Base-by-base conservation (phyloP, 306 rosid species). In the Castanospermum australe region DNA sequence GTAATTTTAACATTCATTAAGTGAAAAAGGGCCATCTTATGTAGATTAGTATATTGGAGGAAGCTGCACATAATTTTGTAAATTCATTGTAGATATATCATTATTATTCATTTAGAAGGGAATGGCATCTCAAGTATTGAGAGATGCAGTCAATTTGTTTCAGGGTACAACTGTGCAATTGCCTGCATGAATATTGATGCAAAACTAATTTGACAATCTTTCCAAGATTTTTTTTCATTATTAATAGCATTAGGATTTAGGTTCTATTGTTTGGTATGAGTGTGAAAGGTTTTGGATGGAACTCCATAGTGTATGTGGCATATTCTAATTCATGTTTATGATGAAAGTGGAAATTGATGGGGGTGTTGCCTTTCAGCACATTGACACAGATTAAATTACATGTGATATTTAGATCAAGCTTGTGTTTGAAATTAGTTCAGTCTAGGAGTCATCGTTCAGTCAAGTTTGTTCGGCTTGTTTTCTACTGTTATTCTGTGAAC, bases 31-130 rank as follows among this genome's bases (percentile, higher is more conserved):
- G 33, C 22, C 60, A 10, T 45, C 9, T 22, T 25, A 36, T 25
- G 78, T 41, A 56, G 47, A 65, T 47, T 65, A 38, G 52, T 77
- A 28, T 65, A 13, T 69, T 77, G 51, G 24, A 47, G 24, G 56
- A 45, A 67, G 25, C 38, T 47, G 10, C 45, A 14, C 45, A 14
- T 6, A 15, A 10, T 47, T 45, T 14, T 14, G 39, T 45, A 45
- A 39, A 69, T 30, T 24, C 25, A 30, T 8, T 0, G 30, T 45
- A 14, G 57, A 45, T 4, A 25, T 67, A 14, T 44, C 15, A 15
- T 4, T 24, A 14, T 25, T 14, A 25, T 68, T 45, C 41, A 15
- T 45, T 17, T 25, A 50, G 25, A 25, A 25, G 59, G 24, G 42
- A 45, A 15, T 15, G 74, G n/a, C 24, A 28, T 68, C 74, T 45